Conservation (phyloP, 257 asterid species). For the Asclepias syriaca region DNA sequence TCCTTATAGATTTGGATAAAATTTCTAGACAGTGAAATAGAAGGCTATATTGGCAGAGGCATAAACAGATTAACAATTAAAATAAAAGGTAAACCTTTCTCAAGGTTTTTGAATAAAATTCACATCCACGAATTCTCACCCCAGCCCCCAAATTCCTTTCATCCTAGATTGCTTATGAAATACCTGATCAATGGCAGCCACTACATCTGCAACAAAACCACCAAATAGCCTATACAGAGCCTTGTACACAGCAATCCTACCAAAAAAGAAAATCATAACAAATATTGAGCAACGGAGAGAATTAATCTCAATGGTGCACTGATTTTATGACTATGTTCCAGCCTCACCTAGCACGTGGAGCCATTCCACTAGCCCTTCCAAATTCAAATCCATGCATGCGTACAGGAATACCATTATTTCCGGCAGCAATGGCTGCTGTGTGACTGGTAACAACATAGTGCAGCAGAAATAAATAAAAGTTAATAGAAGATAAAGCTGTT, state of each 20-base stretch:
- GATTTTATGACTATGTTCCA: neutral
- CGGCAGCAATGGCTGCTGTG: conserved; percentile 97
- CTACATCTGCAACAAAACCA: conserved; percentile 94
- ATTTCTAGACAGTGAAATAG: neutral
- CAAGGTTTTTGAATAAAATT: neutral
- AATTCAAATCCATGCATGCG: conserved; percentile 92
- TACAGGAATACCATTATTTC: conserved; percentile 94
- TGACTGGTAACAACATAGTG: conserved; percentile 49
- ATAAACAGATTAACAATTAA: neutral
- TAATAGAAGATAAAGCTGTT: neutral
- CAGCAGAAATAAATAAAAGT: neutral
- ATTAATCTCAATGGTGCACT: neutral
- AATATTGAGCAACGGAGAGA: conserved; percentile 9
- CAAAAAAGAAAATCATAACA: conserved; percentile 23
- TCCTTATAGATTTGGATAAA: neutral
- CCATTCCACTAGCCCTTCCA: conserved; percentile 99
- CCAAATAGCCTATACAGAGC: conserved; percentile 95
- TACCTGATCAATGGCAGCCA: conserved; percentile 99
- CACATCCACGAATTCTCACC: neutral
- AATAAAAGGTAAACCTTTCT: neutral
- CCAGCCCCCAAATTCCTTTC: neutral
- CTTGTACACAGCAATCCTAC: conserved; percentile 96
- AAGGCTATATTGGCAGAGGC: neutral
- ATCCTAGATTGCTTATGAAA: neutral
- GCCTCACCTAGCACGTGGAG: conserved; percentile 94